Evolutionary conservation across 73 alveolate species (phyloP).

Genomic region (Paramecium caudatum): DNA sequence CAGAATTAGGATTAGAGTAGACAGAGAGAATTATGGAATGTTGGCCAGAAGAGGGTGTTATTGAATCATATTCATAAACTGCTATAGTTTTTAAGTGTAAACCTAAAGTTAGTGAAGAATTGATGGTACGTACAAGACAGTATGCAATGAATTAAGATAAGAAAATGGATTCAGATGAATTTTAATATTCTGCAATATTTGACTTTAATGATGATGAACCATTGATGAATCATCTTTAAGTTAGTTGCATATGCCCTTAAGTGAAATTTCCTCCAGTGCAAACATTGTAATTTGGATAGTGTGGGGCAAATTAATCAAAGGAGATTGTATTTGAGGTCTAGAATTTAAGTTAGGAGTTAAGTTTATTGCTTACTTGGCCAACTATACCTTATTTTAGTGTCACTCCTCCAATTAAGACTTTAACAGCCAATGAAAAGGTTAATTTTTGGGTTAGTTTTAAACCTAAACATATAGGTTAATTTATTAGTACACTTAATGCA

Average conservation of each 20-base stretch:
- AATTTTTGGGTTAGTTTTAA: conserved; percentile 92
- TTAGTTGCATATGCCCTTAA: conserved; percentile 95
- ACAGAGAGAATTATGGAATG: conserved; percentile 96
- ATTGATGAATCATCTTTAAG: conserved; percentile 95
- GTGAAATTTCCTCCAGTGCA: conserved; percentile 87
- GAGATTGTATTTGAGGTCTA: conserved; percentile 91
- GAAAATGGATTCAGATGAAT: conserved; percentile 82
- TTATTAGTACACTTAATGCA: conserved; percentile 83
- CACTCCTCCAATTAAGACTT: conserved; percentile 91
- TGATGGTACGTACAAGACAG: conserved; percentile 71
- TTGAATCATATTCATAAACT: conserved; percentile 93
- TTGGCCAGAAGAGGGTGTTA: conserved; percentile 95
- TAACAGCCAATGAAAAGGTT: conserved; percentile 90
- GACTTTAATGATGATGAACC: conserved; percentile 89
- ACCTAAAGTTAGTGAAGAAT: conserved; percentile 78
- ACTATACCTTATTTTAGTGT: conserved; percentile 95
- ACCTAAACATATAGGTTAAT: conserved; percentile 97
- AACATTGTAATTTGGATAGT: conserved; percentile 91
- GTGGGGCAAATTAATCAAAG: conserved; percentile 92
- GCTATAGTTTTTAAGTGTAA: conserved; percentile 91
- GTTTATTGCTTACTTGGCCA: conserved; percentile 89
- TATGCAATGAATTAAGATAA: conserved; percentile 83
- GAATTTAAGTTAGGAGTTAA: conserved; percentile 95
- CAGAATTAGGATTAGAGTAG: conserved; percentile 94
- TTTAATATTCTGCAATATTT: conserved; percentile 84